Evolutionary conservation across 176 grass and related monocot species (phyloP), one percentile per base, ranked within the genome.

Genomic region (Areca catechu): DNA sequence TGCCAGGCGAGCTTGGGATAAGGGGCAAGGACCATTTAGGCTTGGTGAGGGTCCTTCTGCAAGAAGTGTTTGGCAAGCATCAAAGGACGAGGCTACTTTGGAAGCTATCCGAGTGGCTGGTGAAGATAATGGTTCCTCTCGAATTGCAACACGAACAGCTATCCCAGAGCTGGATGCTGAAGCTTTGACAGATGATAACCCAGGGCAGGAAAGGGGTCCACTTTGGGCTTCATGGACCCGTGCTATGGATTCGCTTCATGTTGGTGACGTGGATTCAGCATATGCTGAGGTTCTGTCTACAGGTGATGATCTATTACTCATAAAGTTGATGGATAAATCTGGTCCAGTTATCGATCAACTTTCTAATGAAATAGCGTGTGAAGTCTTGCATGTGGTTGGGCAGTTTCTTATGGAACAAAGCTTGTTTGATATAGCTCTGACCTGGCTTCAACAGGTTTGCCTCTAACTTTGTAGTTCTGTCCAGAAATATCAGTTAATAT

Each of bases 241-340:
- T 9, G 73, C 86, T 2, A 97, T 97, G 92, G 92, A 97, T 82
- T 80, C 83, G 22, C 61, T 91, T 72, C 80, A 88, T 76, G 69
- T 77, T 71, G 83, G 76, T 54, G 92, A 97, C 29, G 52, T 91
- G 57, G 92, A 97, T 63, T 71, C 75, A 22, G 83, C 92, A 59
- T 97, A 88, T 70, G 83, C 80, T 53, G 92, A 91, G 64, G 75
- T 97, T 73, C 75, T 97, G 71, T 79, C 69, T 50, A 82, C 83
- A 66, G 80, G 74, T 55, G 92, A 97, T 77, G 80, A 84, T 12
- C 73, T 86, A 68, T 67, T 97, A 62, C 81, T 97, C 70, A 77
- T 88, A 51, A 97, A 97, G 66, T 73, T 97, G 47, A 97, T 97
- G 92, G 92, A 97, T 66, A 88, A 97, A 81, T 91, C 86, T 47